Percentiles rank a stretch among this genome's conserved stretches.
Evolutionary conservation across 148 eudicot genomes (phyloP).

Genomic region (Polygonum aviculare): DNA sequence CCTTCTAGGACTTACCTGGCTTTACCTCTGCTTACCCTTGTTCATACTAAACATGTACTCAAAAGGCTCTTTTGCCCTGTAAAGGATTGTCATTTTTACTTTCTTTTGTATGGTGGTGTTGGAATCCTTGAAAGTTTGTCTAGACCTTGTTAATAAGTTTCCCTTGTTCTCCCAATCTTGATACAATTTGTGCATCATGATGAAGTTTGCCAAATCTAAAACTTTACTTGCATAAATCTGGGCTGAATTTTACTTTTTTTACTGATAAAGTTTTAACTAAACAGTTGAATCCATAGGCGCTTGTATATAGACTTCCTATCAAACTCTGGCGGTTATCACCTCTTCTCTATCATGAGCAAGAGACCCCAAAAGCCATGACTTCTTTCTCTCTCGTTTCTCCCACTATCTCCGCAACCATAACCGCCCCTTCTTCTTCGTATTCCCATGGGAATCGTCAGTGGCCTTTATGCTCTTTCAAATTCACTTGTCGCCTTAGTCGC

Average conservation of each 20-base stretch:
- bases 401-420: constrained; percentile 11
- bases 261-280: too few species aligned
- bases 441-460: constrained; percentile 15
- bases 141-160: not conserved
- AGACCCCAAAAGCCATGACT: constrained; percentile 17
- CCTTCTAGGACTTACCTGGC: constrained; percentile 17
- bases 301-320: too few species aligned
- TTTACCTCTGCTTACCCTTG: not conserved
- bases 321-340: not conserved
- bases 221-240: too few species aligned
- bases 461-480: constrained; percentile 13
- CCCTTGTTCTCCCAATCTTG: not conserved
- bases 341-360: constrained; percentile 2
- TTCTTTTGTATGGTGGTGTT: not conserved
- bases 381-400: constrained; percentile 17
- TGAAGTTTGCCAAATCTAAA: too few species aligned
- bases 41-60: constrained; percentile 1
- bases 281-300: too few species aligned
- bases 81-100: constrained; percentile 2
- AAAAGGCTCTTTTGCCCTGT: not conserved
- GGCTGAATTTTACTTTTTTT: too few species aligned
- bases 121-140: not conserved
- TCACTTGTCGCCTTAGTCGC: constrained; percentile 16
- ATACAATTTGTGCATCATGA: too few species aligned
- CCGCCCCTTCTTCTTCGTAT: constrained; percentile 1